Evolutionary conservation across 306 rosid genomes (phyloP).

Genomic region (Castanopsis chinensis): DNA sequence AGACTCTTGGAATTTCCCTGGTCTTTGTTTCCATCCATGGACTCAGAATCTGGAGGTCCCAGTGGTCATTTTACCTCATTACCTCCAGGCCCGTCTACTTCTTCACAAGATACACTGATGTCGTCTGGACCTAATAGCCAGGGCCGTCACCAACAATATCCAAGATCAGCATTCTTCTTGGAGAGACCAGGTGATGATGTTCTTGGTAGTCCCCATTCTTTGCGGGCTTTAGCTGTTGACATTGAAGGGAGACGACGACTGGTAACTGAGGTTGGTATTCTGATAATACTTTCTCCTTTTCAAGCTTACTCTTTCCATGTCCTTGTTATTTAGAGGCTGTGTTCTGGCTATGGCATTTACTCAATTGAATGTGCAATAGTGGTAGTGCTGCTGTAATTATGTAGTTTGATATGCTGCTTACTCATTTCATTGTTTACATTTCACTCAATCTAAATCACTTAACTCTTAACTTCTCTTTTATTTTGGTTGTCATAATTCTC

Average conservation of each 20-base stretch:
- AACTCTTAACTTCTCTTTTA: no score
- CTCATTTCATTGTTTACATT: no score
- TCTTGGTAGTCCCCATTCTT: constrained; percentile 49
- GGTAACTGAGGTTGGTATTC: constrained; percentile 66
- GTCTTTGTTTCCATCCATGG: constrained; percentile 64
- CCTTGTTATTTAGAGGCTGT: constrained; percentile 17
- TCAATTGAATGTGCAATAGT: not conserved
- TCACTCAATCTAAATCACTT: no score
- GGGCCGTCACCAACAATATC: constrained; percentile 47
- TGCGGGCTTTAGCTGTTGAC: constrained; percentile 62
- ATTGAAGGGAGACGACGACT: constrained; percentile 80
- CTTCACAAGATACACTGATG: constrained; percentile 43
- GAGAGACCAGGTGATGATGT: constrained; percentile 67
- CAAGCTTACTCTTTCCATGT: not conserved
- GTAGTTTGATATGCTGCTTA: no score
- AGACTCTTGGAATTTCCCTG: constrained; percentile 69
- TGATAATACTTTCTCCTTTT: constrained; percentile 16
- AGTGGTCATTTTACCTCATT: constrained; percentile 46
- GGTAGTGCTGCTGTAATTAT: no score
- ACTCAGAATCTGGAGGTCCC: constrained; percentile 52
- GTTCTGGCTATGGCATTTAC: constrained; percentile 7
- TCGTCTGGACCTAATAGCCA: constrained; percentile 33
- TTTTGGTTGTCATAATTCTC: no score
- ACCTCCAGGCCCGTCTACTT: constrained; percentile 52
- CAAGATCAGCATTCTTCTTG: constrained; percentile 51